Percentiles rank a stretch among this genome's conserved stretches.
These are phyloP conservation scores for Picea abies DNA, from an alignment of 83 land plant genomes.

Conservation along the genomic window DNA sequence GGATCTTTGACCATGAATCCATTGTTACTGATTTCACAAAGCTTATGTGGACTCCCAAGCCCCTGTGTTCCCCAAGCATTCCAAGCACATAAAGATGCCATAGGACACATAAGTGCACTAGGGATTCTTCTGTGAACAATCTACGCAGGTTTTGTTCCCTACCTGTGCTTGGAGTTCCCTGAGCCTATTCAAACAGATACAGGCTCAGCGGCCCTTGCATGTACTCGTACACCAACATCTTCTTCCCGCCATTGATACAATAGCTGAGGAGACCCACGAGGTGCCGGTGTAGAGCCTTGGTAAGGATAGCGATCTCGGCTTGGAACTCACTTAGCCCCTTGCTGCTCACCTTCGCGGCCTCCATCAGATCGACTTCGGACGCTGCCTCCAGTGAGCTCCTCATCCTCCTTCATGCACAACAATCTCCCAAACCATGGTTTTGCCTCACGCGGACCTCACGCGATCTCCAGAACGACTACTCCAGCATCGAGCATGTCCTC, in stretches of 20 bases:
- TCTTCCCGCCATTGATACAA: conserved; percentile 71
- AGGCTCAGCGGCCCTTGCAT: conserved; percentile 73
- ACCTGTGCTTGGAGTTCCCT: conserved; percentile 81
- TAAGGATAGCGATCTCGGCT: conserved; percentile 69
- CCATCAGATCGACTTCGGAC: no score
- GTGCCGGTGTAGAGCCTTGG: conserved; percentile 79
- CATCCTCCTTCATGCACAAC: no score
- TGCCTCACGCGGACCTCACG: no score
- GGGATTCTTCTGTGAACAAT: conserved; percentile 69
- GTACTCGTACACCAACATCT: conserved; percentile 76
- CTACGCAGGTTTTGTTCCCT: conserved; percentile 88
- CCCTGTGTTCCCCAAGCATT: conserved; percentile 97
- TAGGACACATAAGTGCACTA: conserved; percentile 98
- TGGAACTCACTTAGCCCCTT: conserved; percentile 78
- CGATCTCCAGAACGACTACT: no score
- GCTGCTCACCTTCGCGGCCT: conserved; percentile 36
- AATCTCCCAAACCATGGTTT: no score
- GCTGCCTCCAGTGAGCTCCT: no score
- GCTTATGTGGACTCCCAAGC: conserved; percentile 97
- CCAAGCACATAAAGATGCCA: conserved; percentile 98
- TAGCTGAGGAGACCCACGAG: conserved; percentile 78
- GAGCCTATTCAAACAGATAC: conserved; percentile 69
- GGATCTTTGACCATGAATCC: no score
- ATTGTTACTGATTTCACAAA: no score
- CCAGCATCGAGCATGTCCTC: no score